Conservation (phyloP, 176 grass and related monocot genomes). For the Musa schizocarpa region DNA sequence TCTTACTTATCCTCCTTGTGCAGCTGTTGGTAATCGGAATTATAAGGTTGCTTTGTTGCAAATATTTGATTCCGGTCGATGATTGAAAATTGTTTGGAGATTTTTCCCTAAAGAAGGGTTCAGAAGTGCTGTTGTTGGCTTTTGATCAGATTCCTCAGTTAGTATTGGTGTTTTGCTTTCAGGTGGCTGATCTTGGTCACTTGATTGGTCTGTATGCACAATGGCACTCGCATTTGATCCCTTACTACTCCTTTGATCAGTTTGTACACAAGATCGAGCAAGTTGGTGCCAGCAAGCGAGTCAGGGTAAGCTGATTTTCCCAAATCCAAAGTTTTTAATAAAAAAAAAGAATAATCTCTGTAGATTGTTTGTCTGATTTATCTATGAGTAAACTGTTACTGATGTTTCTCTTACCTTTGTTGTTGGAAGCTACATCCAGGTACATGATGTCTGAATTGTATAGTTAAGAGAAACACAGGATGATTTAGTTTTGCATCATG, state of each 20-base stretch:
- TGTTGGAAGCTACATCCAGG: too few species aligned
- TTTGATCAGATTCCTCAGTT: neutral
- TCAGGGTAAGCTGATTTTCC: slow-evolving; percentile 56
- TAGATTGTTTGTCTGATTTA: too few species aligned
- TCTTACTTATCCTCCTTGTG: too few species aligned
- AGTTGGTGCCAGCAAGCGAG: slow-evolving; percentile 45
- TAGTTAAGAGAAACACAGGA: too few species aligned
- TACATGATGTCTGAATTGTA: too few species aligned
- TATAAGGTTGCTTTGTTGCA: neutral
- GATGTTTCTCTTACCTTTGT: too few species aligned
- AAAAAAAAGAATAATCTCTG: too few species aligned
- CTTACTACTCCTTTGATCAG: too few species aligned
- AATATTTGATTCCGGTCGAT: neutral
- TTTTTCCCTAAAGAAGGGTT: neutral
- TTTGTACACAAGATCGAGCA: slow-evolving; percentile 54
- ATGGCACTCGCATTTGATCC: slow-evolving; percentile 45
- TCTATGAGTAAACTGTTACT: too few species aligned
- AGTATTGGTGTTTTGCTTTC: neutral
- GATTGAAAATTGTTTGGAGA: neutral
- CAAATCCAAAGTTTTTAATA: neutral
- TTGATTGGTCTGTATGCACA: slow-evolving; percentile 63
- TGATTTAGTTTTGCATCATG: too few species aligned
- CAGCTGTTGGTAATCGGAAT: too few species aligned
- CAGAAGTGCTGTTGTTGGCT: neutral
- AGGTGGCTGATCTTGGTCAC: slow-evolving; percentile 79